A percentile compares a stretch with the other conserved stretches of the same genome.
Evolutionary conservation across 208 protist genomes (phyloP).

Genomic region (Leishmania tarentolae): DNA sequence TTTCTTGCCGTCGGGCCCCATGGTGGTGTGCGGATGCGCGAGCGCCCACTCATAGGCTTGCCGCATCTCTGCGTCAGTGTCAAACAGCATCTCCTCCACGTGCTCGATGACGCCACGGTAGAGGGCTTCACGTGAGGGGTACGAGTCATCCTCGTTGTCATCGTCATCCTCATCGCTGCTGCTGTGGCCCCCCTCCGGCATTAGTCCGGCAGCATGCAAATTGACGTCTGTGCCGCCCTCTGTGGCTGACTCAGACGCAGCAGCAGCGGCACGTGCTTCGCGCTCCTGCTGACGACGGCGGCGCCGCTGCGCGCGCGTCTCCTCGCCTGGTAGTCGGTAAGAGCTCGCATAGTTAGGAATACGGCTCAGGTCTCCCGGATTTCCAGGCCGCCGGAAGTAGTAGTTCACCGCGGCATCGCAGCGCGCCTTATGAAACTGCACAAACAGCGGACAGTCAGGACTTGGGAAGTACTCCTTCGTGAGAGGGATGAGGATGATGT

Average conservation of each 20-base stretch:
- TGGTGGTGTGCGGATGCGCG: conserved; percentile 40
- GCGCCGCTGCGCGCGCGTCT: conserved; percentile 21
- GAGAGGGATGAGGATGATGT: conserved; percentile 81
- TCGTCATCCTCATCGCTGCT: conserved; percentile 16
- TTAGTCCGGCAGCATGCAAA: not conserved
- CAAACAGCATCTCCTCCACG: conserved; percentile 78
- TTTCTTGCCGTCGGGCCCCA: conserved; percentile 35
- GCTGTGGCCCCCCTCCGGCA: not conserved
- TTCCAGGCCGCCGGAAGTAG: conserved; percentile 79
- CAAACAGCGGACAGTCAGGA: conserved; percentile 78
- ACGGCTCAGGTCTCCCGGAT: conserved; percentile 70
- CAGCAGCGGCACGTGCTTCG: conserved; percentile 18
- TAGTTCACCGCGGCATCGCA: conserved; percentile 86
- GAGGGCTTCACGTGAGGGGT: conserved; percentile 74
- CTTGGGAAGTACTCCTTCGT: conserved; percentile 79
- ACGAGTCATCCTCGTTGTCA: conserved; percentile 43
- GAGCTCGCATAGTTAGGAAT: conserved; percentile 68
- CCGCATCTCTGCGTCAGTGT: conserved; percentile 86
- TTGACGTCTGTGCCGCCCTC: not conserved
- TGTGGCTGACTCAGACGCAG: not conserved
- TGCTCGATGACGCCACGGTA: conserved; percentile 80
- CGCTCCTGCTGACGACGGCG: conserved; percentile 19
- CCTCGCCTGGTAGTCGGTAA: conserved; percentile 32
- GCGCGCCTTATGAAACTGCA: conserved; percentile 81
- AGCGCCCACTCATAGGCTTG: conserved; percentile 47